Evolutionary conservation across 2,329 filamentous ascomycete genomes (phyloP).

Genomic region (Thelonectria olida): DNA sequence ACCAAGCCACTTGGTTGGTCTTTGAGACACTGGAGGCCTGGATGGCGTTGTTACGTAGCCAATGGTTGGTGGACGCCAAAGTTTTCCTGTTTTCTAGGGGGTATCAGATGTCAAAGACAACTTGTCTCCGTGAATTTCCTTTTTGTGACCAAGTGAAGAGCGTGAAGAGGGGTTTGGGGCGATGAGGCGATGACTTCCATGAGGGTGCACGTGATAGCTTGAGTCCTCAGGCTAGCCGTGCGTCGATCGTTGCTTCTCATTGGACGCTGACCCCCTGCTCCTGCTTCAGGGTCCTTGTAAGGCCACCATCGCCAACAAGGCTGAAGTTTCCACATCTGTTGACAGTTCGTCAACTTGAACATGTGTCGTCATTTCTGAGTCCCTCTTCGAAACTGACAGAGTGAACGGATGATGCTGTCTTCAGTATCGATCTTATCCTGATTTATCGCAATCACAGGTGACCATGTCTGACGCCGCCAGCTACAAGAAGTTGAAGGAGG

Average conservation of each 20-base stretch:
- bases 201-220: slow-evolving; percentile 23
- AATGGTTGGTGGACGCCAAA: not conserved
- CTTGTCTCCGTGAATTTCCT: not conserved
- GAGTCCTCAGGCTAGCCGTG: slow-evolving; percentile 11
- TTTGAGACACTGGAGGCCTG: not conserved
- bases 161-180: not conserved
- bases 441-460: slow-evolving; percentile 9
- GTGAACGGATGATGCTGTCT: slow-evolving; percentile 23
- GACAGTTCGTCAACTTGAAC: slow-evolving; percentile 26
- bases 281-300: not conserved
- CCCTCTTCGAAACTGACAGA: slow-evolving; percentile 8
- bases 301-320: slow-evolving; percentile 35
- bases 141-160: not conserved
- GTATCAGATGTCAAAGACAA: not conserved
- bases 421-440: slow-evolving; percentile 4
- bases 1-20: slow-evolving; percentile 11
- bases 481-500: slow-evolving; percentile 94
- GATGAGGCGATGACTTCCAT: too few species aligned
- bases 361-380: slow-evolving; percentile 32
- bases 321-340: slow-evolving; percentile 28
- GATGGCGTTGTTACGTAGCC: not conserved
- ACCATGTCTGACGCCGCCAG: slow-evolving; percentile 55
- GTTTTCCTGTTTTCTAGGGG: not conserved
- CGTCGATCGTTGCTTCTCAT: slow-evolving; percentile 17
- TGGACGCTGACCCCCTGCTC: slow-evolving; percentile 20